Evolutionary conservation across 2,329 filamentous ascomycete genomes (phyloP).

Genomic region (Paecilomyces sp.): DNA sequence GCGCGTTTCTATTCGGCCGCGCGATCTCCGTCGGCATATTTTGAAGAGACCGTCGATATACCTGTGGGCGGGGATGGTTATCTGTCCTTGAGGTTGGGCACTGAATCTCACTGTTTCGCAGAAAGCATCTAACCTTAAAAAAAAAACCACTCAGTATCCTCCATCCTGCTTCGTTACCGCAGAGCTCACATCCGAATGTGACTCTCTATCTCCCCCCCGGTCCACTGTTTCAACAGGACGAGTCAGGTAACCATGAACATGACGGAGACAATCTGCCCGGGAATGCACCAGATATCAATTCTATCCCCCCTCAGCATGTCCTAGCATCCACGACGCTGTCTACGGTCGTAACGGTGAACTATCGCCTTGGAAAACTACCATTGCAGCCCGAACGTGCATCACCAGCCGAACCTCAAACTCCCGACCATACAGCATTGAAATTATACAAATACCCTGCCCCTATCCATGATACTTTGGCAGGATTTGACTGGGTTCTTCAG

Average conservation of each 20-base stretch:
- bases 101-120: background rate
- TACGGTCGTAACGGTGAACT: constrained; percentile 34
- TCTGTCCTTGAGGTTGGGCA: background rate
- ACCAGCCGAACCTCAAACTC: background rate
- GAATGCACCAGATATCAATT: background rate
- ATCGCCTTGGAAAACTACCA: constrained; percentile 23
- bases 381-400: background rate
- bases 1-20: background rate
- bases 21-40: background rate
- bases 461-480: constrained; percentile 31
- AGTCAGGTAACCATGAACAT: background rate
- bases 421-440: background rate
- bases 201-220: constrained; percentile 32
- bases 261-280: background rate
- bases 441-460: constrained; percentile 28
- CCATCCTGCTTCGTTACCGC: constrained; percentile 17
- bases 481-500: constrained; percentile 31
- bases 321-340: constrained; percentile 25
- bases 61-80: constrained; percentile 8
- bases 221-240: constrained; percentile 16
- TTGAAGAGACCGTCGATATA: constrained; percentile 4
- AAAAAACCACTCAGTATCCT: background rate
- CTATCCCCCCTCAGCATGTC: constrained; percentile 13
- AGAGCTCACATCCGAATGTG: constrained; percentile 16
- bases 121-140: background rate